Evolutionary conservation across 306 rosid species (phyloP).

Genomic region (Ormosia emarginata): DNA sequence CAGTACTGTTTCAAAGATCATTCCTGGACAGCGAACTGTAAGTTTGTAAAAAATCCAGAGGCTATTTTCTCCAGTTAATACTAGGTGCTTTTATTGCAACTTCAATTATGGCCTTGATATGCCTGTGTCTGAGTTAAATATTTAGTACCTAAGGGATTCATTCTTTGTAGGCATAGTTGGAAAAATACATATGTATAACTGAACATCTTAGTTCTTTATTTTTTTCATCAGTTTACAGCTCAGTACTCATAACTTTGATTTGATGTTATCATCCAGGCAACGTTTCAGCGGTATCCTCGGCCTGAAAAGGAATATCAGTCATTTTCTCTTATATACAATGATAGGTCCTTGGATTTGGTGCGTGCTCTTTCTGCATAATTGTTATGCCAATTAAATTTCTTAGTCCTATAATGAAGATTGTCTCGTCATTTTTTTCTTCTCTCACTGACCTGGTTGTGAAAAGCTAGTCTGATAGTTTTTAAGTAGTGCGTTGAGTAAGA

Average conservation of each 20-base stretch:
- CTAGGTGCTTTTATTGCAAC: neutral
- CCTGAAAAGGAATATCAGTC: slow-evolving; percentile 99
- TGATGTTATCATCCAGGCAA: slow-evolving; percentile 62
- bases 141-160: neutral
- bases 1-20: slow-evolving; percentile 73
- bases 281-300: slow-evolving; percentile 90
- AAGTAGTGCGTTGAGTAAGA: neutral
- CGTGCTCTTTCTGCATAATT: slow-evolving; percentile 34
- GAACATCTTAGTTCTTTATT: neutral
- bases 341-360: slow-evolving; percentile 96
- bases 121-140: slow-evolving; percentile 17
- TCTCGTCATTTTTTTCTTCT: neutral
- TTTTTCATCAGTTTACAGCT: slow-evolving; percentile 8
- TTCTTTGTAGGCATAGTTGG: neutral
- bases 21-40: slow-evolving; percentile 98
- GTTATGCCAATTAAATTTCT: neutral
- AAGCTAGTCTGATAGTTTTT: slow-evolving; percentile 24
- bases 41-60: slow-evolving; percentile 41
- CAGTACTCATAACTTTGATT: slow-evolving; percentile 28
- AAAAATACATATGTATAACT: slow-evolving; percentile 6
- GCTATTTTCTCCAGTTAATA: slow-evolving; percentile 13
- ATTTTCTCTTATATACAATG: slow-evolving; percentile 79
- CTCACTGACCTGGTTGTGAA: neutral
- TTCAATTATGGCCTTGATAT: neutral
- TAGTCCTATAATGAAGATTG: slow-evolving; percentile 9